Base-by-base conservation (phyloP, 352 stramenopile species). In the Phytophthora litchii region DNA sequence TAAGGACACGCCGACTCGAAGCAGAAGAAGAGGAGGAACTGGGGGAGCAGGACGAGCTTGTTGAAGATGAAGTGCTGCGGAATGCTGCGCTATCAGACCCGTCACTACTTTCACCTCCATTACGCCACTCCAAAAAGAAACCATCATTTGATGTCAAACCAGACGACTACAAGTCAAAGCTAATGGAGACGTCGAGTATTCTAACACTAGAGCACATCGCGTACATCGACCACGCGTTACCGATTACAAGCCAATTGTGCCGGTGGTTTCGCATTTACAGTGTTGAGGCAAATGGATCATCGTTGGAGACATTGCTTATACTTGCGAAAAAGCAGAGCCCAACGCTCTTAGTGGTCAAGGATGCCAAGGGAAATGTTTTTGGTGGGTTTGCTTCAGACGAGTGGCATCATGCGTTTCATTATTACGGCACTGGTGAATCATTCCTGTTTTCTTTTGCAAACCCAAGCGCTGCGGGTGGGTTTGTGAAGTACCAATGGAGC, bases 401-500 rank as follows among this genome's bases (percentile, higher is more conserved):
- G 54, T 95, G 86, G 88, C 81, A 87, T 51, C 72, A 56, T 38
- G 87, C 82, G 17, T 80, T 85, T 21, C 83, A 94, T 36, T 97
- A 97, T 64, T 96, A 94, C 49, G 91, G 89, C 10, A 96, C 82
- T 3, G 88, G 88, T 17, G 85, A 96, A 46, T 87, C 77, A 0
- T 96, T 97, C 49, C 59, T 97, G n/a, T 97, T 97, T 64, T 78
- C 86, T 0, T 95, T 97, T 47, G 72, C 75, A 16, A 82, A 65
- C 48, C 34, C 50, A 20, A 72, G 60, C 21, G 47, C 56, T 29
- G 60, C 60, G 29, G 50, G 62, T 16, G 67, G 53, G 12, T 92
- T 96, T 47, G 68, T 75, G 9, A 92, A 91, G 51, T 95, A 93
- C 44, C 62, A 86, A 36, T 96, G 88, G 86, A 96, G 86, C 31